These are phyloP conservation scores for Omphalotus guepiniiformis DNA, from an alignment of 768 basidiomycete genomes.

Conservation along the genomic window DNA sequence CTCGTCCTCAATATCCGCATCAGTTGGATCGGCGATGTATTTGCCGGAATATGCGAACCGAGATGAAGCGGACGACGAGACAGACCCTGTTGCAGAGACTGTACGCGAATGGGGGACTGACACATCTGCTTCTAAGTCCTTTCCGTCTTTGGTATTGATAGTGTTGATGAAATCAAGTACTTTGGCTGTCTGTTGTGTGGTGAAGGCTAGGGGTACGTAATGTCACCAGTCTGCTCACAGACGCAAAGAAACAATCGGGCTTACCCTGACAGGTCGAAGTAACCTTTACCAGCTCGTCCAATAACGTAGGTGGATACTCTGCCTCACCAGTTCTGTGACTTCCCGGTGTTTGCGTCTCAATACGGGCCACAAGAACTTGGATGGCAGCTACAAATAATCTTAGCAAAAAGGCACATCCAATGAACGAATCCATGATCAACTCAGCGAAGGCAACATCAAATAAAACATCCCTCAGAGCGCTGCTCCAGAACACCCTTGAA, in stretches of 20 bases:
- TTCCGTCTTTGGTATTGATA: slow-evolving; percentile 8
- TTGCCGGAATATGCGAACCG: no score
- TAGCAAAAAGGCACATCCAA: slow-evolving; percentile 21
- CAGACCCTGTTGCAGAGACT: slow-evolving; percentile 1
- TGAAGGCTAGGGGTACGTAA: no score
- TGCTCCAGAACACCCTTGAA: slow-evolving; percentile 72
- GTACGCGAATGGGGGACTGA: slow-evolving; percentile 4
- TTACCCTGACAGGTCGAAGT: slow-evolving; percentile 58
- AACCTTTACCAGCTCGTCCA: slow-evolving; percentile 39
- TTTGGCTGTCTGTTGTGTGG: slow-evolving; percentile 50
- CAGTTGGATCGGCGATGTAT: background rate
- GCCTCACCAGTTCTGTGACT: slow-evolving; percentile 31
- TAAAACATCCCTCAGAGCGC: slow-evolving; percentile 54
- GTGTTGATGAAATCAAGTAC: slow-evolving; percentile 40
- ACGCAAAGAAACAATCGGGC: slow-evolving; percentile 12
- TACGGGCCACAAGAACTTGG: slow-evolving; percentile 52
- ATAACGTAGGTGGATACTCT: slow-evolving; percentile 38
- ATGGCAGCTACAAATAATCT: slow-evolving; percentile 42
- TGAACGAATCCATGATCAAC: slow-evolving; percentile 32
- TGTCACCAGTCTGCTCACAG: no score
- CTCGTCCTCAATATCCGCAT: slow-evolving; percentile 9
- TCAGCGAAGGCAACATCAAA: slow-evolving; percentile 46
- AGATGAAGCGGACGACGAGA: slow-evolving; percentile 3
- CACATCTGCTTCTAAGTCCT: slow-evolving; percentile 5
- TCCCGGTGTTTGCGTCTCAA: slow-evolving; percentile 30